Conservation (phyloP, 108 stramenopile species). For the Skeletonema potamos region DNA sequence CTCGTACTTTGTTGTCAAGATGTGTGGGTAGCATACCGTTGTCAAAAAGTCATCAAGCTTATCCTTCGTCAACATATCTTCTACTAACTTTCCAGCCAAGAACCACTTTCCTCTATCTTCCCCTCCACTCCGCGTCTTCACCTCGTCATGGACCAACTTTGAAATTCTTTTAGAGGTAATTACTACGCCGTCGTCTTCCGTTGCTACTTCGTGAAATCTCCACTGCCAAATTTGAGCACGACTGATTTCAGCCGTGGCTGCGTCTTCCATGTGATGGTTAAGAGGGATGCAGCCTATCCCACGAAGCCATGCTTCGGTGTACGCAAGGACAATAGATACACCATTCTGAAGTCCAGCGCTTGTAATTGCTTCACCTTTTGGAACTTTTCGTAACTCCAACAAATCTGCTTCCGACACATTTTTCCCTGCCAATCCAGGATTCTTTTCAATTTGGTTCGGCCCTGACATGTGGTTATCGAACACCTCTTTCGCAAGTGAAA, state of each 20-base stretch:
- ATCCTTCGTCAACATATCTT: constrained; percentile 78
- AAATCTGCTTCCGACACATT: constrained; percentile 67
- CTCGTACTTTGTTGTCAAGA: constrained; percentile 68
- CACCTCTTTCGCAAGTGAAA: constrained; percentile 73
- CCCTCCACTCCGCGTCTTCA: constrained; percentile 45
- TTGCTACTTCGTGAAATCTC: constrained; percentile 69
- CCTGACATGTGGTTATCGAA: constrained; percentile 90
- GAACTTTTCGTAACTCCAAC: constrained; percentile 62
- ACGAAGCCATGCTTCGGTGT: constrained; percentile 92
- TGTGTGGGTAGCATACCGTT: constrained; percentile 84
- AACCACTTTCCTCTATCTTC: constrained; percentile 67
- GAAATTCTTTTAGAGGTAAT: constrained; percentile 67
- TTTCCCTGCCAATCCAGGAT: constrained; percentile 56
- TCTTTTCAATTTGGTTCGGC: constrained; percentile 81
- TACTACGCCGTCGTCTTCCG: constrained; percentile 67
- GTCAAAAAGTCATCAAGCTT: constrained; percentile 87
- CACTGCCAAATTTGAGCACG: constrained; percentile 93
- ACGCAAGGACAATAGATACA: constrained; percentile 85
- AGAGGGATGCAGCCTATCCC: constrained; percentile 94
- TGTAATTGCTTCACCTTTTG: constrained; percentile 70
- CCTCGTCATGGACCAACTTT: constrained; percentile 65
- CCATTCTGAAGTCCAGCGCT: constrained; percentile 74
- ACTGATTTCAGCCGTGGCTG: constrained; percentile 95
- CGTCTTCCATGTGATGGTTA: constrained; percentile 93
- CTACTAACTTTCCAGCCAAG: constrained; percentile 82